Percentiles rank a stretch among this genome's conserved stretches.
These are phyloP conservation scores for Penicillium paneum DNA, from an alignment of 2,329 filamentous ascomycete species.

Conservation along the genomic window DNA sequence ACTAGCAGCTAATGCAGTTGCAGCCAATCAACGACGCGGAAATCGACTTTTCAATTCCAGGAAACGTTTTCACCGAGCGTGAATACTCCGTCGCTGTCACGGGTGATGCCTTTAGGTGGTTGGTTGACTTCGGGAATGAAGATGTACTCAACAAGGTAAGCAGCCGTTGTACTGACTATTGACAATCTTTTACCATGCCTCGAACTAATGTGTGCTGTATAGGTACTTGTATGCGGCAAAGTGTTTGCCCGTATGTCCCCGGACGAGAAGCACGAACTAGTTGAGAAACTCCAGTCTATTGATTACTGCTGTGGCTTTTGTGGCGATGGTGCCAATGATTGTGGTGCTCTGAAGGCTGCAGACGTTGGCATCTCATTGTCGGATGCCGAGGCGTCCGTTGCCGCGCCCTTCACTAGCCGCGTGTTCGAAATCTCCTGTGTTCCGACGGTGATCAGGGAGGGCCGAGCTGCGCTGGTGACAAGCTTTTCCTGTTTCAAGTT, in stretches of 20 bases:
- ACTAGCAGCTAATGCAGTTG: conserved; percentile 14
- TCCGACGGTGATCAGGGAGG: conserved; percentile 88
- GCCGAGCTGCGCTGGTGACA: conserved; percentile 90
- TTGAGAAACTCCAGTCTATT: conserved; percentile 94
- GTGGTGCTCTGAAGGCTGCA: conserved; percentile 91
- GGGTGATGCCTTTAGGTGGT: conserved; percentile 95
- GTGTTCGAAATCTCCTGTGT: conserved; percentile 97
- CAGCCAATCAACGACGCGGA: conserved; percentile 71
- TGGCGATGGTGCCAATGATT: conserved; percentile 96
- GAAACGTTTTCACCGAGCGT: conserved; percentile 73
- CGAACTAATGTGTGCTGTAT: neutral
- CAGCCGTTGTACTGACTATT: conserved; percentile 11
- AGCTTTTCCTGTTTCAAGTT: conserved; percentile 99
- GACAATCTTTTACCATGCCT: neutral
- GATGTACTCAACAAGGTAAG: conserved; percentile 68
- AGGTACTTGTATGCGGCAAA: conserved; percentile 88
- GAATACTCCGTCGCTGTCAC: conserved; percentile 88
- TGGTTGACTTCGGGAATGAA: conserved; percentile 84
- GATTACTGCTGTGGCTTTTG: conserved; percentile 96
- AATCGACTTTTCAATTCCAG: conserved; percentile 77
- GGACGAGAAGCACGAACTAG: conserved; percentile 95
- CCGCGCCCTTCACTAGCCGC: conserved; percentile 94
- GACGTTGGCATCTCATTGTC: conserved; percentile 97
- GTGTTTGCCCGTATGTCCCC: conserved; percentile 98
- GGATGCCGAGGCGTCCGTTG: conserved; percentile 94